Evolutionary conservation across 139 green algal genomes (phyloP).

Genomic region (Coelastrella sp.): DNA sequence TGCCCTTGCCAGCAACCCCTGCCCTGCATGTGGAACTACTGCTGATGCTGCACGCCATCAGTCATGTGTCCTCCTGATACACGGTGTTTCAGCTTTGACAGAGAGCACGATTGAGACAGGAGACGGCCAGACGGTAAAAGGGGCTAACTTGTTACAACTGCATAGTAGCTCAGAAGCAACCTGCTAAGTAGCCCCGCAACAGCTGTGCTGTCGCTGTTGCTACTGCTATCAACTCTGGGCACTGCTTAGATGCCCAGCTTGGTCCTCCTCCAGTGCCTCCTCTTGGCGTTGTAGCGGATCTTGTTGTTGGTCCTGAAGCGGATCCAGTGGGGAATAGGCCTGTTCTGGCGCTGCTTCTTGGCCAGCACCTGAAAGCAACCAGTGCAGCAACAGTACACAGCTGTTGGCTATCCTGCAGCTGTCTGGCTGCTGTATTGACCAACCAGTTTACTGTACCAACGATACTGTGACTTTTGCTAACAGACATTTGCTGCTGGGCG

Average conservation of each 20-base stretch:
- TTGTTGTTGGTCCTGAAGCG: conserved; percentile 91
- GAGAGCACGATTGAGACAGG: too few species aligned
- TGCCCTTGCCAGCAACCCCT: too few species aligned
- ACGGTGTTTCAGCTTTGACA: too few species aligned
- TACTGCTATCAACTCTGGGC: conserved; percentile 10
- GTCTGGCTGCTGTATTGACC: not conserved
- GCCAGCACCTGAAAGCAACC: conserved; percentile 75
- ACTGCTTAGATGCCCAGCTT: conserved; percentile 92
- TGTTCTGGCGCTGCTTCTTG: conserved; percentile 99
- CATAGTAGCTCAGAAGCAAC: not conserved
- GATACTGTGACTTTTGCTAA: too few species aligned
- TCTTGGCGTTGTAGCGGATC: conserved; percentile 98
- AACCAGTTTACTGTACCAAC: too few species aligned
- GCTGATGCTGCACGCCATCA: too few species aligned
- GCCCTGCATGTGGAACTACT: too few species aligned
- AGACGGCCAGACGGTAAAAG: too few species aligned
- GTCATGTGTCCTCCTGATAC: too few species aligned
- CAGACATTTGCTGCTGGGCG: too few species aligned
- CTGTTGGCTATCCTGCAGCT: not conserved
- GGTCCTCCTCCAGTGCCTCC: conserved; percentile 95
- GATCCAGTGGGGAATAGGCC: conserved; percentile 97
- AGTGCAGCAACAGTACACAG: not conserved
- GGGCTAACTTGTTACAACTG: conserved; percentile 17
- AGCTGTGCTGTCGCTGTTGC: conserved; percentile 4
- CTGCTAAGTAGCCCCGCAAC: not conserved